Evolutionary conservation across 2,329 filamentous ascomycete species (phyloP).

Genomic region (Aspergillus sp.): DNA sequence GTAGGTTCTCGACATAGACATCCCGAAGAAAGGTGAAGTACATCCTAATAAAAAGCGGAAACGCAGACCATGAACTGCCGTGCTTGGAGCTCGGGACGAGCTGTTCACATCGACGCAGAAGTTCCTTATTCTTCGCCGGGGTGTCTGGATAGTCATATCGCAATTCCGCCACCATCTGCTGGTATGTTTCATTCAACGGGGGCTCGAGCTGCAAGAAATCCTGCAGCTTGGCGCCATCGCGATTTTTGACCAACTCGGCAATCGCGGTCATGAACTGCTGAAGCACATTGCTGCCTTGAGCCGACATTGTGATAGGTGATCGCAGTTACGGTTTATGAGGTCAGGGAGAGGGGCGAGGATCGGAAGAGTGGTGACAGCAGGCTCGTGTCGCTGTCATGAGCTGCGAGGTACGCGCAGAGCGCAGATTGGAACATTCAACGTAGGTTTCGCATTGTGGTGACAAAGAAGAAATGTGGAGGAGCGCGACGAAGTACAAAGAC

Average conservation of each 20-base stretch:
- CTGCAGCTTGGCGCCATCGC: slow-evolving; percentile 65
- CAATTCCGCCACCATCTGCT: slow-evolving; percentile 66
- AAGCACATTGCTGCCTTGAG: slow-evolving; percentile 45
- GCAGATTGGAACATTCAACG: not conserved
- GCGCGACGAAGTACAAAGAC: too few species aligned
- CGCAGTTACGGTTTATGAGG: not conserved
- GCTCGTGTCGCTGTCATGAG: not conserved
- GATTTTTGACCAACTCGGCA: slow-evolving; percentile 58
- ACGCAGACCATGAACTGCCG: slow-evolving; percentile 70
- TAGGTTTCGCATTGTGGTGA: not conserved
- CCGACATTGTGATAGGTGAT: not conserved
- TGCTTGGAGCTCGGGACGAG: slow-evolving; percentile 65
- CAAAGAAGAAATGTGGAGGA: not conserved
- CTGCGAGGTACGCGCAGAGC: not conserved
- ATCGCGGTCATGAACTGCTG: slow-evolving; percentile 68
- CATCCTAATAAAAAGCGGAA: slow-evolving; percentile 75
- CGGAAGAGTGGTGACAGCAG: not conserved
- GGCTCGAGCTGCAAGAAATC: slow-evolving; percentile 75
- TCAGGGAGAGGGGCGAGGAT: not conserved
- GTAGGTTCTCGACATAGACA: slow-evolving; percentile 71
- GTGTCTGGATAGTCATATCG: slow-evolving; percentile 56
- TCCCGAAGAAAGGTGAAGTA: slow-evolving; percentile 82
- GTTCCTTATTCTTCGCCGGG: slow-evolving; percentile 55
- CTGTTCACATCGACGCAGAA: slow-evolving; percentile 58
- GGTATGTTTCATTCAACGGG: slow-evolving; percentile 65